Evolutionary conservation across 495 filamentous ascomycete genomes (phyloP).

Genomic region (Daldinia bambusicola): DNA sequence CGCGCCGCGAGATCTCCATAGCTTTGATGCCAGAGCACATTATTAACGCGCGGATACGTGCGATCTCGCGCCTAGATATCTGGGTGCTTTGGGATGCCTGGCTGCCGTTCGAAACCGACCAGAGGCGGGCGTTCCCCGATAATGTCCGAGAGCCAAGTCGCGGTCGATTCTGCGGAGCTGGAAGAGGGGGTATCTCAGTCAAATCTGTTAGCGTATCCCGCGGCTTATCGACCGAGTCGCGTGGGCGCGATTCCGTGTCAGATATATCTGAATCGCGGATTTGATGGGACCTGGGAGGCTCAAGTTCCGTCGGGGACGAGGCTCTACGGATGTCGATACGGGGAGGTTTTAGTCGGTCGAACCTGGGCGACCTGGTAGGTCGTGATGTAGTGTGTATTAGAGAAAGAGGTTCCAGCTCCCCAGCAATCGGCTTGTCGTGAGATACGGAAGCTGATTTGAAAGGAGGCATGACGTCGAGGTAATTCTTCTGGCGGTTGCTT

Average conservation of each 20-base stretch:
- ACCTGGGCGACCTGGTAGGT: slow-evolving; percentile 58
- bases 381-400: slow-evolving; percentile 38
- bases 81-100: slow-evolving; percentile 51
- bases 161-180: slow-evolving; percentile 34
- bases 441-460: slow-evolving; percentile 45
- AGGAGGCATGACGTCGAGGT: slow-evolving; percentile 55
- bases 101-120: slow-evolving; percentile 77
- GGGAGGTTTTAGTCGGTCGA: slow-evolving; percentile 69
- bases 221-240: slow-evolving; percentile 15
- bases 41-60: slow-evolving; percentile 76
- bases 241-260: slow-evolving; percentile 49
- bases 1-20: slow-evolving; percentile 75
- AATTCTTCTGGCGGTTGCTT: slow-evolving; percentile 47
- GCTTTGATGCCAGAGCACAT: slow-evolving; percentile 88
- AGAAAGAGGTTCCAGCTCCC: slow-evolving; percentile 26
- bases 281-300: slow-evolving; percentile 29
- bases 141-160: slow-evolving; percentile 30
- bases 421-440: slow-evolving; percentile 23
- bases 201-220: slow-evolving; percentile 34
- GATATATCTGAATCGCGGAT: slow-evolving; percentile 49
- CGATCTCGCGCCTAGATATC: slow-evolving; percentile 73
- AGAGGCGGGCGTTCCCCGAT: slow-evolving; percentile 57
- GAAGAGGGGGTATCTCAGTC: slow-evolving; percentile 42
- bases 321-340: slow-evolving; percentile 68
- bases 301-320: slow-evolving; percentile 55